Evolutionary conservation across 2,329 filamentous ascomycete species (phyloP).

Genomic region (Ascochyta rabiei): DNA sequence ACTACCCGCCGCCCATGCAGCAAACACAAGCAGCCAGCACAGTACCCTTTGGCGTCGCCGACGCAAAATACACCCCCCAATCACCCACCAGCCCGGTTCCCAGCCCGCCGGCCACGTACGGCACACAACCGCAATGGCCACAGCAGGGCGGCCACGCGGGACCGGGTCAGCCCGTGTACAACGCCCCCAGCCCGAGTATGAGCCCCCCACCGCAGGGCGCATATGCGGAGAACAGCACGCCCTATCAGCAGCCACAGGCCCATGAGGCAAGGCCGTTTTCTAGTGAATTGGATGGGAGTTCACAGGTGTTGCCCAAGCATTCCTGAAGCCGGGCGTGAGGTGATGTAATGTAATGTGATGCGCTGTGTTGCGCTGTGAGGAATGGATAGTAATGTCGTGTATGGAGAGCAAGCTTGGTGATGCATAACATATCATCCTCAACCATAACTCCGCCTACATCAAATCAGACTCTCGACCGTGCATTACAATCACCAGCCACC

Average conservation of each 20-base stretch:
- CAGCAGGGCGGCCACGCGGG: constrained; percentile 17
- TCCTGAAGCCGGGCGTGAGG: no score
- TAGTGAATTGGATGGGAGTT: constrained; percentile 25
- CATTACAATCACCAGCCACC: no score
- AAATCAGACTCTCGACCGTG: no score
- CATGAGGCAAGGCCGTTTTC: constrained; percentile 26
- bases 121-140: constrained; percentile 22
- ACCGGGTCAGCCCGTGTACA: constrained; percentile 19
- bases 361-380: no score
- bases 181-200: constrained; percentile 16
- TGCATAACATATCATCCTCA: no score
- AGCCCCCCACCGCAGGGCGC: constrained; percentile 18
- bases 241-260: neutral
- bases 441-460: no score
- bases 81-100: constrained; percentile 21
- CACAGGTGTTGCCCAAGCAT: neutral
- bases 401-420: no score
- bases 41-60: constrained; percentile 26
- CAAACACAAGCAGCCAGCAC: constrained; percentile 17
- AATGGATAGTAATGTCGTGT: no score
- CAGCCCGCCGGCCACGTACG: neutral
- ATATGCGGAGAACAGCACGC: constrained; percentile 13
- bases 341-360: no score
- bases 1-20: constrained; percentile 27
- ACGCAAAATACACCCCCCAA: constrained; percentile 24